Evolutionary conservation across 1,139 yeast species (phyloP), one percentile per base, ranked within the genome.

Genomic region (Hanseniaspora gamundiae): DNA sequence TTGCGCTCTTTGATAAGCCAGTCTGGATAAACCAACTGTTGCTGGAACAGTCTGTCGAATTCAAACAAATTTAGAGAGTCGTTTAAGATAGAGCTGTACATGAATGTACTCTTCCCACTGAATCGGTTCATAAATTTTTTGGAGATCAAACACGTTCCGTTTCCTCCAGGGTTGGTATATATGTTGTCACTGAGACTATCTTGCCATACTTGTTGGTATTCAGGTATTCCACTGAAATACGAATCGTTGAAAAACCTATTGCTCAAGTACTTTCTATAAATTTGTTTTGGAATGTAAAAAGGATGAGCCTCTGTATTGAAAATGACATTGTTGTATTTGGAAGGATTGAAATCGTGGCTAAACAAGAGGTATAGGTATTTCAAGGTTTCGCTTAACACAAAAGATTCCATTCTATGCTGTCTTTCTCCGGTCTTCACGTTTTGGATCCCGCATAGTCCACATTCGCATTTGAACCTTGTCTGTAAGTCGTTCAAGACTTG

Each of bases 231-330:
- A 20, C 35, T 27, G 24, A 41, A 35, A 36, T 28, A 36, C 6
- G 43, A 9, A 16, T 41, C 43, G 33, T 41, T 41, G 21, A 42
- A 42, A 26, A 16, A 38, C n/a, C 40, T 21, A 1, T 33, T 43
- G 19, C 35, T 19, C n/a, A 31, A 16, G 20, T 39, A 40, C 1
- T 17, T 20, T 10, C 36, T 13, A n/a, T 35, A 33, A 22, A 30
- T 14, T 2, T 11, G 13, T 5, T 28, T 28, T 13, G 19, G 31
- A 9, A 72, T 69, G 94, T 95, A 86, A 48, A 87, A 58, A 2
- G 95, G 95, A 59, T 88, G 97, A 0, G 93, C 97, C 56, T 88
- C 97, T 0, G 97, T 88, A 10, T 95, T 82, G 54, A 87, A 88
- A 1, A 88, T 69, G 63, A 81, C 71, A 52, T 78, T 80, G 39